Evolutionary conservation across 2,329 filamentous ascomycete genomes (phyloP), one percentile per base, ranked within the genome.

Genomic region (Exserohilum rostratum): DNA sequence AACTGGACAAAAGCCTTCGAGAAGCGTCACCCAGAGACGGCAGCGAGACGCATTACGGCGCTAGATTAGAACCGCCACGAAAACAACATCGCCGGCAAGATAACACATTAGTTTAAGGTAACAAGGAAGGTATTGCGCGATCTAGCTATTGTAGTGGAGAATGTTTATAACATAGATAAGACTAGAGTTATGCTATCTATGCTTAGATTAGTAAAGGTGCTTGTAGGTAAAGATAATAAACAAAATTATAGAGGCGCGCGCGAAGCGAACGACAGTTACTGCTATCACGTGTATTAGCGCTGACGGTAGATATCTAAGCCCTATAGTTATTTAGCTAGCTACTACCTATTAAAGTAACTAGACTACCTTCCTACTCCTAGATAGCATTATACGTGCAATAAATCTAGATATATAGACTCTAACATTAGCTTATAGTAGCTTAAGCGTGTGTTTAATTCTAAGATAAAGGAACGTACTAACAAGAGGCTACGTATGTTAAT

Each of bases 71-170:
- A 67, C 5, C 54, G 59, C 5, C 47, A 69, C 27, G 33, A 38
- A 3, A 37, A 29, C 1, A 52, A 66, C 45, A 67, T 57, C 12
- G 56, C 65, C 45, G 18, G 39, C 4, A 69, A 71, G 59, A 52
- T 68, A 0, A 47, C 17, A 43, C 40, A 67, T n/a, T 69, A 49
- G 67, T 69, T 69, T 46, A 44, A 66, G 10, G 58, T 56, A 5
- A 38, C 38, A 5, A 20, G 34, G 1, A 31, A 4, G 22, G 30
- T 35, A 13, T 42, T 69, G 42, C 6, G 60, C 4, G 51, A 64
- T 11, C 53, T 51, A 15, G 46, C 10, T 44, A 52, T 68, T 27
- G 25, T 49, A 1, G 48, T 44, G 22, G 61, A 68, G 38, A 66
- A 67, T 50, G 50, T 65, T 22, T 65, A 67, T 30, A 67, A 65